phyloP scores from a whole-genome alignment of 805 yeast species.

The Scheffersomyces amazonensis region DNA sequence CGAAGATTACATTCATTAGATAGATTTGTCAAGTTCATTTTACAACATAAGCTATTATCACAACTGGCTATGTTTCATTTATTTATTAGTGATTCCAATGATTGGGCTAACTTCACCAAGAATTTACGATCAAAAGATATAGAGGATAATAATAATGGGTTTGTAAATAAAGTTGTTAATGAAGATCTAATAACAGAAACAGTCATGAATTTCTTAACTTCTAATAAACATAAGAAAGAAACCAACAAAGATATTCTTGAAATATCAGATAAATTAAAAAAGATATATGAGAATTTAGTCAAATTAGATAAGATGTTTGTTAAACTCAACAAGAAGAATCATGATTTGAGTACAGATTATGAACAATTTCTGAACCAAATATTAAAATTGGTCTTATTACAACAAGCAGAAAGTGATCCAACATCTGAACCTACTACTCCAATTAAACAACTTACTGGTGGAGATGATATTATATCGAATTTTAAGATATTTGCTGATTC shows the following conservation, averaged over 20 bases:
- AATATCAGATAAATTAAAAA: slow-evolving; percentile 77
- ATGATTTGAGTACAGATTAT: slow-evolving; percentile 71
- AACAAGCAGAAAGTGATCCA: slow-evolving; percentile 5
- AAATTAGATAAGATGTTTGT: slow-evolving; percentile 77
- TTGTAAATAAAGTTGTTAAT: slow-evolving; percentile 43
- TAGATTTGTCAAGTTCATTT: slow-evolving; percentile 69
- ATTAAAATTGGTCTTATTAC: slow-evolving; percentile 56
- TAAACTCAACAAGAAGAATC: slow-evolving; percentile 69
- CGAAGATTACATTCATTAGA: slow-evolving; percentile 79
- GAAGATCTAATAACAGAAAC: slow-evolving; percentile 86
- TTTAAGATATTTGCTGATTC: slow-evolving; percentile 37
- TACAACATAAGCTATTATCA: slow-evolving; percentile 70
- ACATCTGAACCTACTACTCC: neutral
- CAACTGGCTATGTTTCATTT: slow-evolving; percentile 67
- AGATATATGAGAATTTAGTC: slow-evolving; percentile 76
- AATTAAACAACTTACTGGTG: neutral
- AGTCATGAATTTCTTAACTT: slow-evolving; percentile 90
- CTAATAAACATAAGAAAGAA: slow-evolving; percentile 62
- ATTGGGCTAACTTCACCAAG: slow-evolving; percentile 68
- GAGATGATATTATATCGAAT: slow-evolving; percentile 18
- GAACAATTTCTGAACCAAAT: slow-evolving; percentile 69
- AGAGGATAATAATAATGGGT: slow-evolving; percentile 12
- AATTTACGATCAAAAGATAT: slow-evolving; percentile 42
- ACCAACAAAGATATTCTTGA: slow-evolving; percentile 60
- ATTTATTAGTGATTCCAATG: slow-evolving; percentile 65